A percentile compares a stretch with the other conserved stretches of the same genome.
These are phyloP conservation scores for Taxillus chinensis DNA, from an alignment of 164 flowering plant species.

Conservation along the genomic window DNA sequence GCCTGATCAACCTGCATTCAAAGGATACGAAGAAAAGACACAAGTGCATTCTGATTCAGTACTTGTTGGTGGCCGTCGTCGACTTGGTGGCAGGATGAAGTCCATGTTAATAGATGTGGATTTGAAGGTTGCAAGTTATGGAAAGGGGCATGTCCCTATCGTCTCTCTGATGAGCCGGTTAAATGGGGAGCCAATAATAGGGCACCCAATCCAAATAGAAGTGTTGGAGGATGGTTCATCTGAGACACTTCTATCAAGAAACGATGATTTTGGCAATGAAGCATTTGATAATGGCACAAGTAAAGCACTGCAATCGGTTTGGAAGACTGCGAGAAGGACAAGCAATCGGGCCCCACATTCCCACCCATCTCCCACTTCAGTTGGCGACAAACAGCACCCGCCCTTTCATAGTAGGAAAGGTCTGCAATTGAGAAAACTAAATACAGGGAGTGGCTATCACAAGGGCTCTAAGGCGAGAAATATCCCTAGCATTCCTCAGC, in stretches of 20 bases:
- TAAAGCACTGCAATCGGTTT: constrained; percentile 42
- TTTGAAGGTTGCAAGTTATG: constrained; percentile 53
- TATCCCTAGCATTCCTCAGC: constrained; percentile 13
- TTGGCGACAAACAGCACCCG: constrained; percentile 23
- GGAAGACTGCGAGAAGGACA: constrained; percentile 92
- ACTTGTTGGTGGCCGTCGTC: constrained; percentile 23
- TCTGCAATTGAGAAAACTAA: constrained; percentile 18
- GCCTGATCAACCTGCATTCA: constrained; percentile 30
- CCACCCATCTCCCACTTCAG: constrained; percentile 33
- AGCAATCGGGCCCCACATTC: constrained; percentile 73
- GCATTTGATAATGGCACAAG: constrained; percentile 25
- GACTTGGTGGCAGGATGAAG: constrained; percentile 25
- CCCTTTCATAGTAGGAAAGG: constrained; percentile 30
- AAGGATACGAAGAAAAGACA: constrained; percentile 44
- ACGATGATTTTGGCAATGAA: constrained; percentile 24
- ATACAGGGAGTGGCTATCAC: constrained; percentile 17
- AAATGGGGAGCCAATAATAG: constrained; percentile 74
- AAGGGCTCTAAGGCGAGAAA: constrained; percentile 16
- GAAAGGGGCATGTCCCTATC: constrained; percentile 65
- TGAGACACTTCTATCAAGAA: constrained; percentile 25
- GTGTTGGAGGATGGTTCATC: constrained; percentile 52
- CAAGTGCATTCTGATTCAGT: constrained; percentile 25
- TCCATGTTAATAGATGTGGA: constrained; percentile 66
- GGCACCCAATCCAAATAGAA: constrained; percentile 75
- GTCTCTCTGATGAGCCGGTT: constrained; percentile 71